Evolutionary conservation across 1,139 yeast species (phyloP).

Genomic region (Blastobotrys capitulatus): DNA sequence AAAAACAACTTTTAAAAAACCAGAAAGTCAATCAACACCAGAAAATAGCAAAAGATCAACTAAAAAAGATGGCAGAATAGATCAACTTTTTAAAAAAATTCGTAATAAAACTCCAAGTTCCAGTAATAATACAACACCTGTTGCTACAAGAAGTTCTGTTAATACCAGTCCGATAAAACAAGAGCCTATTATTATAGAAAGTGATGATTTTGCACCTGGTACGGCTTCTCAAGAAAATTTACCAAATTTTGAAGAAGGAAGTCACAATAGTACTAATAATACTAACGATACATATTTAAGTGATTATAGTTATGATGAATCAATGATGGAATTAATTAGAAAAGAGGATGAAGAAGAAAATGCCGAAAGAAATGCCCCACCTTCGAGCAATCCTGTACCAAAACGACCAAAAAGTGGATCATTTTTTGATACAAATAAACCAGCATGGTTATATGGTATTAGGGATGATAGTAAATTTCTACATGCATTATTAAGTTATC

Average conservation of each 20-base stretch:
- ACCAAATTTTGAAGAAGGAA: too few relatives aligned
- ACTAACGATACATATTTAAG: background rate
- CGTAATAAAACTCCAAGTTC: background rate
- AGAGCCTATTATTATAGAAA: background rate
- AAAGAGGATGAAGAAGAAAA: background rate
- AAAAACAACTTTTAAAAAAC: background rate
- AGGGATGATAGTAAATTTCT: constrained; percentile 7
- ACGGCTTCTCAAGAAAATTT: too few relatives aligned
- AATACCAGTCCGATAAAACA: background rate
- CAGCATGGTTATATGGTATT: background rate
- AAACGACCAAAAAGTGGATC: background rate
- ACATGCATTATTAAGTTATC: background rate
- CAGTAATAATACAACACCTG: too few relatives aligned
- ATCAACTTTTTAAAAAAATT: background rate
- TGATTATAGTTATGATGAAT: too few relatives aligned
- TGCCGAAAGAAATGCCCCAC: background rate
- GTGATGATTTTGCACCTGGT: too few relatives aligned
- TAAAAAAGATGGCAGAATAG: background rate
- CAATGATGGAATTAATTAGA: background rate
- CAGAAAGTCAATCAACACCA: background rate
- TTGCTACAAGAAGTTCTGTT: too few relatives aligned
- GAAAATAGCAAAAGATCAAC: background rate
- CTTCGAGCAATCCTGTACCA: background rate
- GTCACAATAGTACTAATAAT: too few relatives aligned
- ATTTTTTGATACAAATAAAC: background rate